Evolutionary conservation across 2,329 filamentous ascomycete species (phyloP).

Genomic region (Karstenula rhodostoma): DNA sequence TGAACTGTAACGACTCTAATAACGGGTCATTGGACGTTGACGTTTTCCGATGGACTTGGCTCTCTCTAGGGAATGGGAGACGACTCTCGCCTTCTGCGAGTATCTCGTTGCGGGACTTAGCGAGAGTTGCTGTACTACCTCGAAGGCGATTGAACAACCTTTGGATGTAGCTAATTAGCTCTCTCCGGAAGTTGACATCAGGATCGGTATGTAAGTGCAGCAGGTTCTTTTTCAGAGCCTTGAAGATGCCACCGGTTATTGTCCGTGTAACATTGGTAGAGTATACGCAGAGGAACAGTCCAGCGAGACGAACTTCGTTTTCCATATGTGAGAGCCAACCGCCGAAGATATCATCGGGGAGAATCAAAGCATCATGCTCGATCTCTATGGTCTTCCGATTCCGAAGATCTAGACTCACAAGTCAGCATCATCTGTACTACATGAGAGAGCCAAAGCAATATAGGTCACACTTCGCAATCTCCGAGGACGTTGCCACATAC

Average conservation of each 20-base stretch:
- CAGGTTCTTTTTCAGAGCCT: constrained; percentile 70
- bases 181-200: constrained; percentile 85
- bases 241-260: constrained; percentile 69
- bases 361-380: constrained; percentile 57
- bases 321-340: constrained; percentile 48
- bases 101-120: constrained; percentile 27
- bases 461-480: too few relatives aligned
- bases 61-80: constrained; percentile 28
- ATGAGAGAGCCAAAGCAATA: too few relatives aligned
- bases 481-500: constrained; percentile 28
- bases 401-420: constrained; percentile 31
- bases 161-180: constrained; percentile 77
- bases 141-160: constrained; percentile 77
- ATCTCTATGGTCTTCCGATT: constrained; percentile 35
- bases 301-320: constrained; percentile 72
- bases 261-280: constrained; percentile 79
- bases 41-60: constrained; percentile 4
- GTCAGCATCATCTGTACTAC: not conserved
- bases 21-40: constrained; percentile 32
- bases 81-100: constrained; percentile 15
- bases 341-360: constrained; percentile 57
- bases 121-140: constrained; percentile 44
- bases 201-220: constrained; percentile 80
- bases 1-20: constrained; percentile 67
- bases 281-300: constrained; percentile 79